These are phyloP conservation scores for Citrus sinensis DNA, from an alignment of 345 rosid genomes.

Conservation along the genomic window DNA sequence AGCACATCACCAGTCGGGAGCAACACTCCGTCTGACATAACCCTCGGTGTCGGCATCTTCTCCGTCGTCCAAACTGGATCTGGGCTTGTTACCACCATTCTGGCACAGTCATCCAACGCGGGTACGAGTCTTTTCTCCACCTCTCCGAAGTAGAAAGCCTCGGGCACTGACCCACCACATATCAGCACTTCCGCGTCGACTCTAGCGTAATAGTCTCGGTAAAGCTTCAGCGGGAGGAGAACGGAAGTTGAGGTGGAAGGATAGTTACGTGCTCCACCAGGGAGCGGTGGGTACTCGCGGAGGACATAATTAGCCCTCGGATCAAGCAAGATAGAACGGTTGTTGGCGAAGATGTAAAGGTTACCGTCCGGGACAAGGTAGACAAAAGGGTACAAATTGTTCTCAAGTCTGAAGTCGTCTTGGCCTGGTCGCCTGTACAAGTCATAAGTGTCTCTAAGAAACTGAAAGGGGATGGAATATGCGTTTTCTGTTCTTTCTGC, in stretches of 20 bases:
- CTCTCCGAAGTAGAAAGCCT: constrained; percentile 18
- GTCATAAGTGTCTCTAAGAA: constrained; percentile 49
- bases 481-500: constrained; percentile 40
- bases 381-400: not conserved
- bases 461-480: constrained; percentile 28
- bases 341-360: constrained; percentile 18
- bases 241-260: constrained; percentile 14
- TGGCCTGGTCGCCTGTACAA: not conserved
- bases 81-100: constrained; percentile 34
- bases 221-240: constrained; percentile 43
- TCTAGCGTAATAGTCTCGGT: constrained; percentile 4
- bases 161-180: not conserved
- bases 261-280: constrained; percentile 17
- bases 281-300: constrained; percentile 25
- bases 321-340: constrained; percentile 14
- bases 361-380: constrained; percentile 35
- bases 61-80: constrained; percentile 1
- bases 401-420: not conserved
- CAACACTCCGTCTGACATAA: not conserved
- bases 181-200: constrained; percentile 21
- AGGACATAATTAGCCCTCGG: constrained; percentile 21
- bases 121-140: constrained; percentile 13
- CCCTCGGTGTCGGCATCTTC: not conserved
- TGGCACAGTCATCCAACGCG: constrained; percentile 35
- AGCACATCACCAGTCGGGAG: not conserved